phyloP scores from a whole-genome alignment of 2,329 filamentous ascomycete species.

The Rutstroemia sp. region DNA sequence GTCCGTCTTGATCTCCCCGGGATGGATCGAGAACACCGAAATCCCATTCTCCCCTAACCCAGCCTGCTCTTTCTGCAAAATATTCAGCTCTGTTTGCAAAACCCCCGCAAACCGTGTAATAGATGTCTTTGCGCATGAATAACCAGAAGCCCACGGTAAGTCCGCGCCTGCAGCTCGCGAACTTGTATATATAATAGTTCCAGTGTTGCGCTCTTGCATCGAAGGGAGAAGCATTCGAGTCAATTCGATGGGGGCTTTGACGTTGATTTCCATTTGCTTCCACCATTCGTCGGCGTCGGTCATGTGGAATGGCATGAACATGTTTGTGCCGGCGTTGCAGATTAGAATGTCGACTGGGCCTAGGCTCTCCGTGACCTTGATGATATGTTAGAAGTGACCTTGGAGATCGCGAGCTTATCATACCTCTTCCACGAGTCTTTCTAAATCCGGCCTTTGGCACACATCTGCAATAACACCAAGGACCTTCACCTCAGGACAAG shows the following conservation, averaged over 20 bases:
- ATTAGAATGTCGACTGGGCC: slow-evolving; percentile 16
- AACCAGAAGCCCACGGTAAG: slow-evolving; percentile 16
- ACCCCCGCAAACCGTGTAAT: slow-evolving; percentile 17
- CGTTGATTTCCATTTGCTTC: slow-evolving; percentile 17
- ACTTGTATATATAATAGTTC: slow-evolving; percentile 17
- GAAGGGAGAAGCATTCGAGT: slow-evolving; percentile 16
- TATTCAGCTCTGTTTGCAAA: slow-evolving; percentile 15
- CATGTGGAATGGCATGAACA: slow-evolving; percentile 18
- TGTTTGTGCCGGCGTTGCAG: slow-evolving; percentile 19
- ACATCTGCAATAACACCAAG: slow-evolving; percentile 15
- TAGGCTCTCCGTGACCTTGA: slow-evolving; percentile 10
- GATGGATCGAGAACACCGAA: slow-evolving; percentile 17
- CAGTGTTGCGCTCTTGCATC: slow-evolving; percentile 14
- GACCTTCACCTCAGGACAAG: slow-evolving; percentile 4
- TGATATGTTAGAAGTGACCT: neutral
- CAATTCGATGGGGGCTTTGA: slow-evolving; percentile 16
- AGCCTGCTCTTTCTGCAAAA: slow-evolving; percentile 10
- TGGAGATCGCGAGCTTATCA: neutral
- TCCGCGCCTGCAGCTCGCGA: slow-evolving; percentile 16
- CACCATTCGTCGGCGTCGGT: slow-evolving; percentile 17
- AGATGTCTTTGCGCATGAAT: slow-evolving; percentile 16
- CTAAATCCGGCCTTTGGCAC: slow-evolving; percentile 9
- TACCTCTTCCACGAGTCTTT: slow-evolving; percentile 13
- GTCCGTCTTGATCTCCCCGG: slow-evolving; percentile 15
- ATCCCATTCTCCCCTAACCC: slow-evolving; percentile 13